phyloP scores from a whole-genome alignment of 306 rosid species.

The Rosa chinensis region DNA sequence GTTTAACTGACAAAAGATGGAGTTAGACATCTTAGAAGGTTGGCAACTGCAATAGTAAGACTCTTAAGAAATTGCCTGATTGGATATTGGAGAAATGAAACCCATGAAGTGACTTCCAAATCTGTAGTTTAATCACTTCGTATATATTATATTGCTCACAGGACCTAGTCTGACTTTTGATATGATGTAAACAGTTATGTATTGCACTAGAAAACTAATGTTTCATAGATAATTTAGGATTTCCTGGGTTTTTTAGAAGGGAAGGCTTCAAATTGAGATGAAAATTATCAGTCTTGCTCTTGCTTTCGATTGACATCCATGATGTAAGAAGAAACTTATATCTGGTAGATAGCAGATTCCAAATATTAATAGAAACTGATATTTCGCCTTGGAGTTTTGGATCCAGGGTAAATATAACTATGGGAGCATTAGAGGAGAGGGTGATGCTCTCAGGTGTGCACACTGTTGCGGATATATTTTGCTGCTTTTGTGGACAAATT shows the following conservation, averaged over 20 bases:
- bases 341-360: neutral
- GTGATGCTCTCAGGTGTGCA: conserved; percentile 81
- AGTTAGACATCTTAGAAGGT: neutral
- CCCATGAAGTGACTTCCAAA: conserved; percentile 2
- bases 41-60: neutral
- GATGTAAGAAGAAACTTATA: neutral
- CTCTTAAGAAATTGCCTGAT: neutral
- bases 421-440: conserved; percentile 72
- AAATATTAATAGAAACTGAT: conserved; percentile 10
- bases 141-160: neutral
- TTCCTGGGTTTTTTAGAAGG: neutral
- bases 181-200: neutral
- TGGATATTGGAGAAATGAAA: neutral
- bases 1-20: neutral
- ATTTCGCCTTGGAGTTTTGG: neutral
- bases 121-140: neutral
- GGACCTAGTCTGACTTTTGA: neutral
- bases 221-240: neutral
- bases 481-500: conserved; percentile 89
- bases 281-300: neutral
- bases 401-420: conserved; percentile 60
- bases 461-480: conserved; percentile 77
- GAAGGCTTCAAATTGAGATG: neutral
- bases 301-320: neutral
- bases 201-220: neutral